Evolutionary conservation across 2,329 filamentous ascomycete genomes (phyloP), one percentile per base, ranked within the genome.

Genomic region (Fusarium anguioides): DNA sequence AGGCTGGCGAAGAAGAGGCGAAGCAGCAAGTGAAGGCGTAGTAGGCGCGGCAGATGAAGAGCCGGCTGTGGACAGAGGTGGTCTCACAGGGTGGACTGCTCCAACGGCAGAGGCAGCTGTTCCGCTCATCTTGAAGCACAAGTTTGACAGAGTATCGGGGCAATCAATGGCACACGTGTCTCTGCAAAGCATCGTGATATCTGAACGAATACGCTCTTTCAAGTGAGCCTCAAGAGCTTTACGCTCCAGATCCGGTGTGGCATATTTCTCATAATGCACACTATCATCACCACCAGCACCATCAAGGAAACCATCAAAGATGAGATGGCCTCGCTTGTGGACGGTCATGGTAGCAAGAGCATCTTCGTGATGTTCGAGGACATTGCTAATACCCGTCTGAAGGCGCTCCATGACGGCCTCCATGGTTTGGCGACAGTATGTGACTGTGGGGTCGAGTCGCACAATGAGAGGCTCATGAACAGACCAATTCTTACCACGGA

Each of bases 311-410:
- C 71, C 71, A 49, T 73, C 71, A 21, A 64, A 73, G 20, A 87
- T 78, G 21, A 84, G 79, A 55, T 87, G 84, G 1, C 84, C 84
- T 40, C 84, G 80, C 70, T 86, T 86, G 65, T 83, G 78, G 8
- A 82, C 81, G 4, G 78, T 80, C 71, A 87, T 75, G 21, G 80
- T 82, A 48, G 71, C 71, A 26, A 85, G 77, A 7, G 81, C 78
- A 36, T 81, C 77, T 23, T 83, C 81, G 56, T 83, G 80, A 23
- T 81, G 80, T 46, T 80, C 79, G 23, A 87, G 76, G 8, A 83
- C 79, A 50, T 85, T 81, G 18, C 79, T 77, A 8, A 86, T 79
- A 6, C 84, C 82, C 3, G 82, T 81, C 66, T 86, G 82, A 20
- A 86, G 74, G 35, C 84, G 80, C 53, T 86, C 83, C 26, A 86